Conservation (phyloP, 2,329 filamentous ascomycete genomes). For the Fusarium verticillioides region DNA sequence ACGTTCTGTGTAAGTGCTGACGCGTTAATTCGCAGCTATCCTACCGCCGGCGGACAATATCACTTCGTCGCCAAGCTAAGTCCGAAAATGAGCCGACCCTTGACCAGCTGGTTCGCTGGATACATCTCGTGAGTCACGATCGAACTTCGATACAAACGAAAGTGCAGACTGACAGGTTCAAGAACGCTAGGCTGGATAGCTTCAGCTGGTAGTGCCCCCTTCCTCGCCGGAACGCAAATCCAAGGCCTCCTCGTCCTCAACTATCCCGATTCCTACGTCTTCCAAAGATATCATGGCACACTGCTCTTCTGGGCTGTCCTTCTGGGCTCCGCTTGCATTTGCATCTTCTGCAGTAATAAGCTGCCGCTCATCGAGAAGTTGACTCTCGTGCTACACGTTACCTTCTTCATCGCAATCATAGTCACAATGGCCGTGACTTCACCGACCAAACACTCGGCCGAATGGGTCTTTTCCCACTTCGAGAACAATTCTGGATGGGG, state of each 20-base stretch:
- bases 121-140: slow-evolving; percentile 21
- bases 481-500: slow-evolving; percentile 37
- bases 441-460: slow-evolving; percentile 16
- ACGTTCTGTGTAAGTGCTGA: neutral
- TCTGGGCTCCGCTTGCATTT: neutral
- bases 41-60: slow-evolving; percentile 33
- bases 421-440: slow-evolving; percentile 20
- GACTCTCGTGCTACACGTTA: neutral
- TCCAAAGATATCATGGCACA: slow-evolving; percentile 33
- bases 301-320: slow-evolving; percentile 31
- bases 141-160: too few species aligned
- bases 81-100: neutral
- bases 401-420: slow-evolving; percentile 20
- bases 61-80: slow-evolving; percentile 29
- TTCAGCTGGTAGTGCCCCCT: slow-evolving; percentile 23
- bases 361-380: slow-evolving; percentile 30
- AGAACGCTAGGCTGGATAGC: slow-evolving; percentile 32
- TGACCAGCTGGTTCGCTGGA: slow-evolving; percentile 27
- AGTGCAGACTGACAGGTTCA: too few species aligned
- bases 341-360: slow-evolving; percentile 21
- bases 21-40: neutral
- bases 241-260: slow-evolving; percentile 34
- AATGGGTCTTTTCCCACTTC: slow-evolving; percentile 25
- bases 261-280: slow-evolving; percentile 22
- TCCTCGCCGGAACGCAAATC: slow-evolving; percentile 29